Percentiles rank a stretch among this genome's conserved stretches.
phyloP scores from a whole-genome alignment of 352 stramenopile species.

The Stramenopiles sp. region DNA sequence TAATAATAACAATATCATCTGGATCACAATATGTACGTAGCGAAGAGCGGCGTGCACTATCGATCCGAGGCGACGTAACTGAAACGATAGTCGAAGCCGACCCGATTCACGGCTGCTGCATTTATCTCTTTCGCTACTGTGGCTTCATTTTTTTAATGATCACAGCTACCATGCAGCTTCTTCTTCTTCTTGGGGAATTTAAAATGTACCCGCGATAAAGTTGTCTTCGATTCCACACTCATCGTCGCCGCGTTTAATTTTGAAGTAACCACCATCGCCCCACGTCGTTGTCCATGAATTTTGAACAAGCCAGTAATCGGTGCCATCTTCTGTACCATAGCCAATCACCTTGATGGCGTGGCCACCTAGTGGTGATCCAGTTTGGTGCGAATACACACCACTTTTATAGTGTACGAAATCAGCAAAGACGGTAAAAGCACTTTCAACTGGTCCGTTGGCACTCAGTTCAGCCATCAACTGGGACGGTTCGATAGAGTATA shows the following conservation, averaged over 20 bases:
- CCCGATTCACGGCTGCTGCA: too few species aligned
- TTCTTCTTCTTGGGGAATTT: too few species aligned
- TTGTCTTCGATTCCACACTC: constrained; percentile 28
- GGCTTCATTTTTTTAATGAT: too few species aligned
- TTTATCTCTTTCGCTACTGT: too few species aligned
- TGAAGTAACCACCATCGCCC: constrained; percentile 36
- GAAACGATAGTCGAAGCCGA: too few species aligned
- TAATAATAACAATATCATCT: too few species aligned
- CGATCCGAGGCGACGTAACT: too few species aligned
- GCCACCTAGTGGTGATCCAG: constrained; percentile 24
- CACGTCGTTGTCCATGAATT: constrained; percentile 34
- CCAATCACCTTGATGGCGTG: constrained; percentile 32
- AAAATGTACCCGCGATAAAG: too few species aligned
- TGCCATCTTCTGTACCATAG: constrained; percentile 32
- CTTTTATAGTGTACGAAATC: constrained; percentile 20
- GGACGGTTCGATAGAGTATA: too few species aligned
- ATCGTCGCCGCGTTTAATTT: constrained; percentile 30
- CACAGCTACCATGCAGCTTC: too few species aligned
- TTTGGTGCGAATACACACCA: constrained; percentile 29
- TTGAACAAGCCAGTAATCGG: constrained; percentile 53
- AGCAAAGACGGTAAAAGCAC: constrained; percentile 16
- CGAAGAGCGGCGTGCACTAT: too few species aligned
- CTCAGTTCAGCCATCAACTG: constrained; percentile 13
- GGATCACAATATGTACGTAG: too few species aligned
- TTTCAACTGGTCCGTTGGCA: constrained; percentile 9